phyloP scores from a whole-genome alignment of 2,329 filamentous ascomycete species.

The Botrytis pseudocinerea region DNA sequence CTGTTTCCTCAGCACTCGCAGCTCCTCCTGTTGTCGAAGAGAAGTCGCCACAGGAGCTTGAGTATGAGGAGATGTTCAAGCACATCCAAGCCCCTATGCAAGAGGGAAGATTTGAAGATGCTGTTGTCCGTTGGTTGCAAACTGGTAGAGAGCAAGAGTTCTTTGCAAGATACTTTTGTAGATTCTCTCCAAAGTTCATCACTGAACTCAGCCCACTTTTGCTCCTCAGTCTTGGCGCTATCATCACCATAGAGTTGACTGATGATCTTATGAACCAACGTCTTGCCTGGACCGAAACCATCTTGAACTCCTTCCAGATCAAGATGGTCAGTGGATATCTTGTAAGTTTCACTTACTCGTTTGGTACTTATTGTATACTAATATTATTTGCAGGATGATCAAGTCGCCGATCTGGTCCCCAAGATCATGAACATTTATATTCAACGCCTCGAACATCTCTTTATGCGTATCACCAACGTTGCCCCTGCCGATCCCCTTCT shows the following conservation, averaged over 20 bases:
- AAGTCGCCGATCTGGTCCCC: constrained; percentile 56
- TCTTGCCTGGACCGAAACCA: constrained; percentile 60
- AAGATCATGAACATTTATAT: constrained; percentile 58
- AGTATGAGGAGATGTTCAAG: constrained; percentile 57
- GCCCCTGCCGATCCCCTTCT: constrained; percentile 51
- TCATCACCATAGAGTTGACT: constrained; percentile 59
- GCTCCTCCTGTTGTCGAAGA: constrained; percentile 25
- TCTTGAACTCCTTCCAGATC: constrained; percentile 53
- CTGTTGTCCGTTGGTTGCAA: constrained; percentile 67
- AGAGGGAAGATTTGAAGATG: constrained; percentile 61
- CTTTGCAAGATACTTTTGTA: constrained; percentile 57
- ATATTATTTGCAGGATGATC: constrained; percentile 49
- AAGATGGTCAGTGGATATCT: constrained; percentile 37
- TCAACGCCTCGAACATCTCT: constrained; percentile 53
- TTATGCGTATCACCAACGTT: constrained; percentile 51
- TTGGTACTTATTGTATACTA: constrained; percentile 31
- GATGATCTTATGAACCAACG: constrained; percentile 56
- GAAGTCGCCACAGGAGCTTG: constrained; percentile 40
- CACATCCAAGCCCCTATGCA: constrained; percentile 64
- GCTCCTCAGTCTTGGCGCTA: constrained; percentile 64
- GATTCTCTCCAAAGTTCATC: constrained; percentile 54
- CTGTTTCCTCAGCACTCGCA: constrained; percentile 30
- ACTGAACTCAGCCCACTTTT: constrained; percentile 60
- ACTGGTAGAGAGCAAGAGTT: constrained; percentile 62
- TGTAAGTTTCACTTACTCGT: constrained; percentile 37